A percentile compares a stretch with the other conserved stretches of the same genome.
Evolutionary conservation across 768 basidiomycete species (phyloP).

Genomic region (Candolleomyces eurysporus): DNA sequence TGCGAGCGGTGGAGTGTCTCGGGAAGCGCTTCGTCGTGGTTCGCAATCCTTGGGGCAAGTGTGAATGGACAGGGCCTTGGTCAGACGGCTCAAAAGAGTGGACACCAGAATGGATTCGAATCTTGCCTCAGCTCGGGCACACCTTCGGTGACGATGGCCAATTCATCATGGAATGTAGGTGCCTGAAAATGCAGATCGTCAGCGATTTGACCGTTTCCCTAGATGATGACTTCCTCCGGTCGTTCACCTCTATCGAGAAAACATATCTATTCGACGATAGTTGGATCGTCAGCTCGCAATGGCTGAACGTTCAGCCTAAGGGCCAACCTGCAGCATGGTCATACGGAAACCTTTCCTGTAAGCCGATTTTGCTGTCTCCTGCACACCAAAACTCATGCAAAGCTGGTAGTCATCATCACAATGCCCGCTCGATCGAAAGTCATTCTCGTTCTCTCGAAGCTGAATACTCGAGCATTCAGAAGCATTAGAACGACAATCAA

Average conservation of each 20-base stretch:
- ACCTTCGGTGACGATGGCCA: conserved; percentile 41
- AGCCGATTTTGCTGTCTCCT: conserved; percentile 13
- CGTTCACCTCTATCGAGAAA: conserved; percentile 35
- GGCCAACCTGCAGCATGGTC: conserved; percentile 38
- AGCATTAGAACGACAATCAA: conserved; percentile 30
- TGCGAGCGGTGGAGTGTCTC: conserved; percentile 38
- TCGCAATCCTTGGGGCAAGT: conserved; percentile 44
- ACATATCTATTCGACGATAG: conserved; percentile 38
- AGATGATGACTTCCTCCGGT: conserved; percentile 35
- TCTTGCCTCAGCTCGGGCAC: conserved; percentile 34
- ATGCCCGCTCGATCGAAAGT: conserved; percentile 32
- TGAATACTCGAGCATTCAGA: conserved; percentile 42
- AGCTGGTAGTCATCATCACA: not conserved
- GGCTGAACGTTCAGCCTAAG: conserved; percentile 34
- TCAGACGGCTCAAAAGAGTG: conserved; percentile 44
- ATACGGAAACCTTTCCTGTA: conserved; percentile 49
- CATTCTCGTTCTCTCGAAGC: conserved; percentile 44
- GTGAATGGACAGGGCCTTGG: conserved; percentile 45
- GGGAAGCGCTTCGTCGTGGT: conserved; percentile 44
- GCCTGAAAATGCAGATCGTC: not conserved
- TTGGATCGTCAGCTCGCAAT: conserved; percentile 42
- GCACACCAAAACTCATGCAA: not conserved
- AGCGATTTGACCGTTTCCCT: not conserved
- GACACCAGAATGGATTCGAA: conserved; percentile 37
- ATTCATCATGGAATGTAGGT: conserved; percentile 46